These are phyloP conservation scores for Goffeauzyma gilvescens DNA, from an alignment of 768 basidiomycete genomes.

Conservation along the genomic window DNA sequence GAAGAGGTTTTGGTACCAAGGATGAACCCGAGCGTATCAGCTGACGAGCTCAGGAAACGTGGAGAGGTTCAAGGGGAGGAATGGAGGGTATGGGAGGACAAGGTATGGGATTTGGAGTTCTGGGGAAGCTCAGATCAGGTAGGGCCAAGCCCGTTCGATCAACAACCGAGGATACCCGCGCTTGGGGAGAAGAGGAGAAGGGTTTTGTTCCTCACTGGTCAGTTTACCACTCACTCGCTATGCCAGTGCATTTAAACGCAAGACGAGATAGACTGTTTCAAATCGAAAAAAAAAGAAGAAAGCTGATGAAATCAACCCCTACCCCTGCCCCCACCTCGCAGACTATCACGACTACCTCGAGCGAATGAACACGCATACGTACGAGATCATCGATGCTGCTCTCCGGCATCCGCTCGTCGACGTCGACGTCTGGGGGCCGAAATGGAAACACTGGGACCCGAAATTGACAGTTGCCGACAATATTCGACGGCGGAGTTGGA, in stretches of 20 bases:
- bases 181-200: constrained; percentile 12
- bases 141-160: constrained; percentile 26
- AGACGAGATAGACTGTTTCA: too few relatives aligned
- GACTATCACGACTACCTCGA: constrained; percentile 30
- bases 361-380: constrained; percentile 32
- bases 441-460: constrained; percentile 27
- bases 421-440: constrained; percentile 32
- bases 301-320: neutral
- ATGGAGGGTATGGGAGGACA: too few relatives aligned
- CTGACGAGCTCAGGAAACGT: too few relatives aligned
- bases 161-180: constrained; percentile 8
- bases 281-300: too few relatives aligned
- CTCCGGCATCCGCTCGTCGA: constrained; percentile 24
- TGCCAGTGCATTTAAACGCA: too few relatives aligned
- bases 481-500: constrained; percentile 17
- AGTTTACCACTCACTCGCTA: too few relatives aligned
- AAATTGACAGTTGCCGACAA: constrained; percentile 24
- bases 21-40: too few relatives aligned
- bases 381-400: constrained; percentile 31
- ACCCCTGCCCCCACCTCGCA: neutral
- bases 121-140: constrained; percentile 25
- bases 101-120: too few relatives aligned
- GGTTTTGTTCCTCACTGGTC: constrained; percentile 29
- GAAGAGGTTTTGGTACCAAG: too few relatives aligned
- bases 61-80: too few relatives aligned